Base-by-base conservation (phyloP, 208 protist species). In the Crithidia bombi region DNA sequence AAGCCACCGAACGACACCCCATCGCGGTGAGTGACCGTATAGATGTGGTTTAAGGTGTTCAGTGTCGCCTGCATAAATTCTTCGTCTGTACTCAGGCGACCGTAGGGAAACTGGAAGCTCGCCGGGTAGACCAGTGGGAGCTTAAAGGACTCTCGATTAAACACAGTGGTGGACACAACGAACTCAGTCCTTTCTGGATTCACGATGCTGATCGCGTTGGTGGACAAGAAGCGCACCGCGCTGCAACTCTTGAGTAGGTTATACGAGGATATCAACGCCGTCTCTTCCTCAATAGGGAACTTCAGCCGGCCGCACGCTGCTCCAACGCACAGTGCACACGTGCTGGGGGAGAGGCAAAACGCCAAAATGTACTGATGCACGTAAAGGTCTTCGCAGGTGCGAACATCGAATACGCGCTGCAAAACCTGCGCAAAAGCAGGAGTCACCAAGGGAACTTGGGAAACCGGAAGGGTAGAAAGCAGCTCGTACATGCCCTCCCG, bases 401-500 rank as follows among this genome's bases (percentile, higher is more conserved):
- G 77, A 14, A 96, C 82, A 39, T 72, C 79, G 57, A 90, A 93
- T 0, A 82, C 79, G 6, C 78, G 66, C 3, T 71, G 74, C 47
- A 96, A 73, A 33, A 94, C 52, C 21, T 72, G 14, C 17, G 69
- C 80, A 57, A 93, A 89, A 7, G 88, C 73, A 10, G 79, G 66
- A 3, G 75, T 82, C 19, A 96, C 47, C 25, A 74, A 55, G 1
- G 91, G 87, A n/a, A 96, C 52, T 26, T 81, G 79, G 26, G 61
- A 44, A n/a, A 96, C 23, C 5, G 73, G 72, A 12, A 93, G 69
- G 4, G 63, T 39, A 7, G 41, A 30, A 43, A 96, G 66, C 65
- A 96, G 90, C 32, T 78, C 39, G 50, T 76, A 61, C 1, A 66
- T 39, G 9, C 75, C 73, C 49, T 80, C 69, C 21, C 81, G 26